Conservation (phyloP, 2,329 filamentous ascomycete genomes). For the Alternaria incomplexa region DNA sequence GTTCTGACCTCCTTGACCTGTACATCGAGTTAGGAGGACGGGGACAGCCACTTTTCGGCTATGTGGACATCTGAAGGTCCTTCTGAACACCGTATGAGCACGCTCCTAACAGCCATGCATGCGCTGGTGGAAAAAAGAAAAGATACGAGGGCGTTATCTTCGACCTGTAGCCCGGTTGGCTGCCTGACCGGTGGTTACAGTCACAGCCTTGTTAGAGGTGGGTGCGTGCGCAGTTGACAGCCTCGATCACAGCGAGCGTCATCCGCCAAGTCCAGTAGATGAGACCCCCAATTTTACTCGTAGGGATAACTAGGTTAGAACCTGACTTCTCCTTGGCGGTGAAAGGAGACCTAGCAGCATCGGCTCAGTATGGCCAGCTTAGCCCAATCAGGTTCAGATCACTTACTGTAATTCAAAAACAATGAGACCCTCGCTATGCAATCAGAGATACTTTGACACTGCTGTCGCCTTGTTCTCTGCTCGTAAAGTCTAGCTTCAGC, state of each 20-base stretch:
- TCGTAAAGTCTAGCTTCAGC: not conserved
- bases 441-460: not conserved
- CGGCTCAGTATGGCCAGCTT: not conserved
- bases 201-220: not conserved
- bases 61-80: no score
- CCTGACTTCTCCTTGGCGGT: not conserved
- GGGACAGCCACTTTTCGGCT: no score
- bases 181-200: not conserved
- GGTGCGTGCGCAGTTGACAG: not conserved
- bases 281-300: not conserved
- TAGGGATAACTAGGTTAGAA: not conserved
- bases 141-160: no score
- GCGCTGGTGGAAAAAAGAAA: no score
- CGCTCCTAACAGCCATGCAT: no score
- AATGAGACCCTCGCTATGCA: not conserved
- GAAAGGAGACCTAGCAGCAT: not conserved
- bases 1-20: no score
- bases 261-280: not conserved
- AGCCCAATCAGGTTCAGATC: not conserved
- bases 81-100: no score
- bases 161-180: no score
- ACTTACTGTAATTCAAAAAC: not conserved
- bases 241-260: not conserved
- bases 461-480: not conserved
- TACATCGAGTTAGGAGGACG: no score